Evolutionary conservation across 345 rosid species (phyloP), one percentile per base, ranked within the genome.

Genomic region (Ceriops zippeliana): DNA sequence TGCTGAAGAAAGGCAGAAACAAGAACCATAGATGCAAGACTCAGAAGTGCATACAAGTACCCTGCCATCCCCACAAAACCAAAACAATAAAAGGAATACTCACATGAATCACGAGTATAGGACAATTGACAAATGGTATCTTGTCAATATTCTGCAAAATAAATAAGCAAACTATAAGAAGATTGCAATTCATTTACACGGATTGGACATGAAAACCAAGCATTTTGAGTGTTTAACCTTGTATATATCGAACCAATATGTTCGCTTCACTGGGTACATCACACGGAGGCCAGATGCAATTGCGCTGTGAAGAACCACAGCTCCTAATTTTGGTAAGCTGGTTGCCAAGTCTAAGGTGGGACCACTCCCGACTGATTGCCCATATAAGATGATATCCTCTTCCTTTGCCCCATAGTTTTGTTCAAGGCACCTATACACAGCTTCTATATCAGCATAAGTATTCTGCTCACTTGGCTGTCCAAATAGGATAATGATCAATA

Each of bases 201-300:
- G 42, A 15, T 8, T 13, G 17, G 61, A 22, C 68, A 31, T 51
- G 8, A 35, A 66, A 17, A 37, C 10, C 35, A n/a, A 22, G 54
- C 42, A 65, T 42, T 15, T 10, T 42, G 49, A 42, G 49, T 42
- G 49, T 42, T 42, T 54, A 54, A 86, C 97, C 93, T 93, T 91
- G 73, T 86, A 93, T 63, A 91, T 93, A 83, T 93, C 97, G 24
- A 93, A 93, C 97, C 98, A 93, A 81, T 91, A 93, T 6, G 95
- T 89, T 62, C 87, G 81, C 70, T 89, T 93, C 62, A 93, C 97
- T 2, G 98, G 93, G 74, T 88, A 91, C 90, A 93, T 81, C 63
- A 93, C 98, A 62, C 98, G 85, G 46, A 91, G 86, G 65, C 98
- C 96, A 17, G 98, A 91, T 34, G 89, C 77, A 74, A 93, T 91